phyloP scores from a whole-genome alignment of 108 stramenopile species.

The Conticribra weissflogii region DNA sequence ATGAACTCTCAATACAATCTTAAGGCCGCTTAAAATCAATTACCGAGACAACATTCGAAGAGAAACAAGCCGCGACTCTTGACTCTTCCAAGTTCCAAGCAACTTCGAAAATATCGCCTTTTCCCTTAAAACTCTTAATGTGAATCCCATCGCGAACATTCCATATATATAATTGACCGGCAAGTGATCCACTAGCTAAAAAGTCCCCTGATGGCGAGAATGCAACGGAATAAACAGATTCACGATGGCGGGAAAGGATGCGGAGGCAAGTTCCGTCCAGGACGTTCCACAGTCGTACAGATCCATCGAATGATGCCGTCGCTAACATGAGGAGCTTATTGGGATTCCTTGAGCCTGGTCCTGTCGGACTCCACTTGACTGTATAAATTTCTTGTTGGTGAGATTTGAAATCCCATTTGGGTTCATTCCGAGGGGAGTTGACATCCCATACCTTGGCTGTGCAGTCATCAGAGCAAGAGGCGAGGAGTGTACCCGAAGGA shows the following conservation, averaged over 20 bases:
- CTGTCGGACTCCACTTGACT: conserved; percentile 96
- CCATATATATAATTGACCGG: conserved; percentile 93
- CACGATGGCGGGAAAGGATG: conserved; percentile 83
- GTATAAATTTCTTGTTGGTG: conserved; percentile 97
- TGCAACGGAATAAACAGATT: conserved; percentile 89
- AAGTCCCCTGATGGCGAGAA: conserved; percentile 89
- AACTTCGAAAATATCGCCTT: conserved; percentile 93
- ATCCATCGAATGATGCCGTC: conserved; percentile 95
- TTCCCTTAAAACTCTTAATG: conserved; percentile 88
- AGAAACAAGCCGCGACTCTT: conserved; percentile 88
- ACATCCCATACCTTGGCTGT: conserved; percentile 96
- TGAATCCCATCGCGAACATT: conserved; percentile 75
- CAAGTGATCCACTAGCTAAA: conserved; percentile 86
- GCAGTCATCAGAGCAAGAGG: conserved; percentile 95
- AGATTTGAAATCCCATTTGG: conserved; percentile 86
- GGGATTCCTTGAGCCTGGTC: conserved; percentile 88
- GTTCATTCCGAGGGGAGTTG: conserved; percentile 56
- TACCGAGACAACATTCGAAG: conserved; percentile 86
- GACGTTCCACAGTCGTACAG: conserved; percentile 94
- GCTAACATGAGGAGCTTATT: conserved; percentile 85
- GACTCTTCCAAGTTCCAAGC: conserved; percentile 94
- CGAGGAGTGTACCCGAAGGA: conserved; percentile 89
- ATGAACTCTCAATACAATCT: not conserved
- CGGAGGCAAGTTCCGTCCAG: conserved; percentile 79
- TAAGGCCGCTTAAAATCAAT: conserved; percentile 78